phyloP scores from a whole-genome alignment of 2,329 filamentous ascomycete genomes.

The Aspergillus texensis region DNA sequence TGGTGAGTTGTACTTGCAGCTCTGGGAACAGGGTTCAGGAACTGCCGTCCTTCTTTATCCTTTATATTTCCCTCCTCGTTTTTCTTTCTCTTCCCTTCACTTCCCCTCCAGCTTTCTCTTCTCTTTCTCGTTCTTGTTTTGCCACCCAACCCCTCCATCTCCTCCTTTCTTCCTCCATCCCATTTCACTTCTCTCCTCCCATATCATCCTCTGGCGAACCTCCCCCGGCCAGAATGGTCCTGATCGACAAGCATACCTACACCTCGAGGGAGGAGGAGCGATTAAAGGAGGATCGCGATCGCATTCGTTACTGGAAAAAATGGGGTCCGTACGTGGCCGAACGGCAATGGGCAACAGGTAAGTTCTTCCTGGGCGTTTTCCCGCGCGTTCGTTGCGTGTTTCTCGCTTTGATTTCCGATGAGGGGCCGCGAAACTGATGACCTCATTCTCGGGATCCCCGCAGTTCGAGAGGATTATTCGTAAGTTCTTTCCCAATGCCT shows the following conservation, averaged over 20 bases:
- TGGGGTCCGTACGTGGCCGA: slow-evolving; percentile 95
- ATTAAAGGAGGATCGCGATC: slow-evolving; percentile 80
- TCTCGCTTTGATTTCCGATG: background rate
- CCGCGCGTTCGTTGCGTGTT: too few species aligned
- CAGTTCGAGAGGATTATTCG: slow-evolving; percentile 90
- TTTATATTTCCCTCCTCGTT: background rate
- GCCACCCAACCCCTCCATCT: background rate
- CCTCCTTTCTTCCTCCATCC: background rate
- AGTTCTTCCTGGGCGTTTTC: slow-evolving; percentile 28
- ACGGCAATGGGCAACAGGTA: slow-evolving; percentile 92
- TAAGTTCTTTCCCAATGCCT: slow-evolving; percentile 42
- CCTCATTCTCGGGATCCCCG: slow-evolving; percentile 17
- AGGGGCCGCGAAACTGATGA: slow-evolving; percentile 27
- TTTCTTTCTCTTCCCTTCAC: slow-evolving; percentile 5
- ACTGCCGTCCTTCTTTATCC: slow-evolving; percentile 6
- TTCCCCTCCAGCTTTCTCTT: background rate
- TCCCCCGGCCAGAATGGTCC: slow-evolving; percentile 66
- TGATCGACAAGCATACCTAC: slow-evolving; percentile 85
- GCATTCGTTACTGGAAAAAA: slow-evolving; percentile 94
- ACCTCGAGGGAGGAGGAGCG: slow-evolving; percentile 89
- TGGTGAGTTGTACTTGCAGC: slow-evolving; percentile 11
- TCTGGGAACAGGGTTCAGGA: slow-evolving; percentile 3
- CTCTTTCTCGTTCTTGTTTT: background rate
- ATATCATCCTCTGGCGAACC: background rate
- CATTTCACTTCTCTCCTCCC: background rate